phyloP scores from a whole-genome alignment of 768 basidiomycete species.

The Phlegmacium glaucopus region DNA sequence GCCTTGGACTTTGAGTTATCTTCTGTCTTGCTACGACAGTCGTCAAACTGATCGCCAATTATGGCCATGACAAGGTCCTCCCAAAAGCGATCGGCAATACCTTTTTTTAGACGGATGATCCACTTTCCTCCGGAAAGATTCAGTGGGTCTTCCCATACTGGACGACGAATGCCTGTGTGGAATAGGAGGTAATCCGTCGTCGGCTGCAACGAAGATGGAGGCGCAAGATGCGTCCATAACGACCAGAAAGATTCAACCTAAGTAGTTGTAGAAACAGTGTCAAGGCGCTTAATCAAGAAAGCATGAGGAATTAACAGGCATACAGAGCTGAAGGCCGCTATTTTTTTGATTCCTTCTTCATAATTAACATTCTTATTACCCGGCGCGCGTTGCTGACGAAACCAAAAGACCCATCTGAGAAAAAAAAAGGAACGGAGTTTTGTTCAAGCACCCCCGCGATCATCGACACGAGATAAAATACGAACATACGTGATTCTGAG shows the following conservation, averaged over 20 bases:
- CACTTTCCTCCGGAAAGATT: constrained; percentile 90
- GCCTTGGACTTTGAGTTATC: constrained; percentile 24
- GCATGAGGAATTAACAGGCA: constrained; percentile 21
- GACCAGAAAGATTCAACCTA: constrained; percentile 97
- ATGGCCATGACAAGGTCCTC: constrained; percentile 85
- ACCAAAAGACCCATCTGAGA: constrained; percentile 87
- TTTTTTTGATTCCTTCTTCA: constrained; percentile 92
- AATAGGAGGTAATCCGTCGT: constrained; percentile 96
- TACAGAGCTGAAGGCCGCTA: constrained; percentile 86
- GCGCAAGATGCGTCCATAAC: constrained; percentile 85
- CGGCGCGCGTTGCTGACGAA: constrained; percentile 84
- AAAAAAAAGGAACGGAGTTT: constrained; percentile 5
- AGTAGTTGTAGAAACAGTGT: constrained; percentile 4
- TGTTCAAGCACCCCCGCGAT: constrained; percentile 19
- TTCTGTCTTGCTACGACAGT: constrained; percentile 38
- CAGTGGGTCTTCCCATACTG: constrained; percentile 95
- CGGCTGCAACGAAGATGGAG: constrained; percentile 78
- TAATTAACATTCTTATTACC: constrained; percentile 89
- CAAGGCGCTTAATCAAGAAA: constrained; percentile 6
- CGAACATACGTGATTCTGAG: constrained; percentile 88
- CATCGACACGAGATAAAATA: constrained; percentile 32
- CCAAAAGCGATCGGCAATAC: constrained; percentile 87
- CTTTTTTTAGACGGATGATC: constrained; percentile 91
- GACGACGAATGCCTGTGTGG: constrained; percentile 78
- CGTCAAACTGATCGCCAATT: constrained; percentile 88